phyloP scores from a whole-genome alignment of 805 yeast species.

The Wickerhamomyces bovis region DNA sequence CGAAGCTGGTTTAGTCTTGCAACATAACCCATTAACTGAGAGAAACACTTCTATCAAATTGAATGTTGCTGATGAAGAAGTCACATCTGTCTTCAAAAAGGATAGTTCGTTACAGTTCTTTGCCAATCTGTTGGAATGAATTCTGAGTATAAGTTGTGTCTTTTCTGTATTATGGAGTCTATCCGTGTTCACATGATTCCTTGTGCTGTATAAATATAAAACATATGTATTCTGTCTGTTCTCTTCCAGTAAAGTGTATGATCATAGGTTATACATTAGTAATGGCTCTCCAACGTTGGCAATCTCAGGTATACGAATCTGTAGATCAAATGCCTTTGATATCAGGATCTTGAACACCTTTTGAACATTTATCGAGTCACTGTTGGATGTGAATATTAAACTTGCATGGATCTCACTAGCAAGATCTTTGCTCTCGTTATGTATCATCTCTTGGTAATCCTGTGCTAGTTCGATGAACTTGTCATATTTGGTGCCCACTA shows the following conservation, averaged over 20 bases:
- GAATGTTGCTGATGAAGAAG: constrained; percentile 65
- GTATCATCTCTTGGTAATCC: constrained; percentile 78
- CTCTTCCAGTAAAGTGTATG: no score
- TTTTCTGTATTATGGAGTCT: not conserved
- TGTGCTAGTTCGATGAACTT: constrained; percentile 71
- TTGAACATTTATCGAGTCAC: constrained; percentile 88
- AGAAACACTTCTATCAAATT: constrained; percentile 59
- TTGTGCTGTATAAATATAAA: not conserved
- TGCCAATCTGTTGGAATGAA: constrained; percentile 5
- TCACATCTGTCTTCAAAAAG: constrained; percentile 49
- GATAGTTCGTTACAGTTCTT: constrained; percentile 38
- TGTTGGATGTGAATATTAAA: constrained; percentile 82
- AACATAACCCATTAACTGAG: constrained; percentile 60
- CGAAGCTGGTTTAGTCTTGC: constrained; percentile 71
- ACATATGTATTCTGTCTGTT: not conserved
- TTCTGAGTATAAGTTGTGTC: no score
- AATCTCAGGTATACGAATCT: constrained; percentile 71
- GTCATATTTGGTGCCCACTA: constrained; percentile 93
- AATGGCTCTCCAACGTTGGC: constrained; percentile 88
- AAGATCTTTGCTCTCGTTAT: constrained; percentile 74
- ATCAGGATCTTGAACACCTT: constrained; percentile 88
- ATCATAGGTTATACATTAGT: constrained; percentile 47
- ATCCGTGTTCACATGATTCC: not conserved
- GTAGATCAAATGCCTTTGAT: constrained; percentile 84
- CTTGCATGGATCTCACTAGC: constrained; percentile 86